phyloP scores from a whole-genome alignment of 2,329 filamentous ascomycete species.

The Aurifilum marmelostoma region DNA sequence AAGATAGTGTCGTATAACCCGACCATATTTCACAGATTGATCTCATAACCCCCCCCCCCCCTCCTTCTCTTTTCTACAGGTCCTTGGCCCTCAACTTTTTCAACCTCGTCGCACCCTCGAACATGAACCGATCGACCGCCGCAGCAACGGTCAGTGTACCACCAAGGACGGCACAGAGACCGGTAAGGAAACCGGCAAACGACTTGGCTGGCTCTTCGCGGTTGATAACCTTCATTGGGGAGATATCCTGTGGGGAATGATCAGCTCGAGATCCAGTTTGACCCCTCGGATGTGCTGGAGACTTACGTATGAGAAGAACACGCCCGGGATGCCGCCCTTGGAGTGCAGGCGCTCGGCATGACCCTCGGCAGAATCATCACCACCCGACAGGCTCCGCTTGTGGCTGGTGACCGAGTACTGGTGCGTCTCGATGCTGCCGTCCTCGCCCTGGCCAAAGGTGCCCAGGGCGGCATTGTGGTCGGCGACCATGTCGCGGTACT shows the following conservation, averaged over 20 bases:
- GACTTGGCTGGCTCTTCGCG: conserved; percentile 87
- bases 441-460: conserved; percentile 63
- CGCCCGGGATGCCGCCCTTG: conserved; percentile 88
- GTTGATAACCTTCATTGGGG: conserved; percentile 99
- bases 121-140: conserved; percentile 86
- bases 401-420: conserved; percentile 98
- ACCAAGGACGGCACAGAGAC: conserved; percentile 91
- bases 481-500: conserved; percentile 43
- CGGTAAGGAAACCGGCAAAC: conserved; percentile 89
- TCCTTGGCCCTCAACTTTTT: conserved; percentile 81
- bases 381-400: conserved; percentile 83
- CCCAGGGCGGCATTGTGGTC: conserved; percentile 67
- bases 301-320: conserved; percentile 97
- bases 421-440: conserved; percentile 92
- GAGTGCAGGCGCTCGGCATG: conserved; percentile 93
- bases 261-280: conserved; percentile 31
- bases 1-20: conserved; percentile 11
- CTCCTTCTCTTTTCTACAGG: conserved; percentile 49
- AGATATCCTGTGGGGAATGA: conserved; percentile 73
- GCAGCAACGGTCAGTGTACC: conserved; percentile 95
- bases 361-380: conserved; percentile 81
- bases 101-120: conserved; percentile 81
- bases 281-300: neutral
- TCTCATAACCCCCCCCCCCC: neutral
- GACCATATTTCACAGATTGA: neutral